Evolutionary conservation across 1,139 yeast genomes (phyloP), one percentile per base, ranked within the genome.

Genomic region (Yarrowia galli): DNA sequence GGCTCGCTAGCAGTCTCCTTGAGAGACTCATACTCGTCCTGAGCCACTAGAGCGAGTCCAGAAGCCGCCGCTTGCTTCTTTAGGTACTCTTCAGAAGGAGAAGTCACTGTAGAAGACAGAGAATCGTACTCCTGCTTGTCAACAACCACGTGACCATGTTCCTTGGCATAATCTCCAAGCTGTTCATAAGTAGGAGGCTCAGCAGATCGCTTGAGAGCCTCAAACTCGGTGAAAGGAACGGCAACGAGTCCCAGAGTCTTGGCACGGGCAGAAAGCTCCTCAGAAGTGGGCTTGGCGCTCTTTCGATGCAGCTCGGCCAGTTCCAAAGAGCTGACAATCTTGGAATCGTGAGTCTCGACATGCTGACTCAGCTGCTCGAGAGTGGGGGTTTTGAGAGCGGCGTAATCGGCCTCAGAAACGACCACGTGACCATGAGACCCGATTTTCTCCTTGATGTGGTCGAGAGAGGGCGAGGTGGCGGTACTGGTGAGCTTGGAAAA

Each of bases 271-370:
- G 65, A 66, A 20, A 70, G 56, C 45, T 74, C 73, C 7, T 71
- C 71, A 4, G 46, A 45, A 3, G 75, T 69, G 43, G 71, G 75
- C 28, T 72, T 69, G 9, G 56, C 28, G 1, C 73, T 72, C 25
- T 71, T 69, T 18, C 73, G 67, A 0, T 69, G 67, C 45, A 79
- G 69, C 2, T 68, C 69, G 7, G 72, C 70, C 28, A 72, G 72
- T 23, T 77, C 78, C 0, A 70, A 71, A 61, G 75, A 72, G 2
- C 87, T 81, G 18, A 88, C 70, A 18, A 85, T 68, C 8, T 82
- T 82, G 70, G 86, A 75, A 61, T 82, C 81, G 53, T 66, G 68
- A 12, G 18, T 35, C 42, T 18, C 35, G 28, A 51, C 68, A 10
- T 25, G 56, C 42, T 20, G 13, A 45, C 42, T 46, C 23, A 61